Percentiles rank a stretch among this genome's conserved stretches.
These are phyloP conservation scores for Tilletia setariae DNA, from an alignment of 1,284 basidiomycete genomes.

Conservation along the genomic window DNA sequence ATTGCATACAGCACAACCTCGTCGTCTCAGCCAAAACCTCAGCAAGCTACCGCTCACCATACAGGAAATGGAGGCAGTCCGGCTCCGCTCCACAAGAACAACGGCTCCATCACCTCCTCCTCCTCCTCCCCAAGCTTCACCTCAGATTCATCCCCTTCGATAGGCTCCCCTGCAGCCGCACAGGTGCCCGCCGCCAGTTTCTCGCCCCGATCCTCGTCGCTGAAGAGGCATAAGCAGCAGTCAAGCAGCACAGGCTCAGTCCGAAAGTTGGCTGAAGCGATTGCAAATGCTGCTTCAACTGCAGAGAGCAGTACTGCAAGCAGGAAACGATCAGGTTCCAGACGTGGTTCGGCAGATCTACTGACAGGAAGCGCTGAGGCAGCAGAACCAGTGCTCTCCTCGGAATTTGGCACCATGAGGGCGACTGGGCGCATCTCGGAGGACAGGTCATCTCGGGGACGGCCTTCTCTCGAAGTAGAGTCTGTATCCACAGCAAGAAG, in stretches of 20 bases:
- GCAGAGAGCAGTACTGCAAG: too few species aligned
- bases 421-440: neutral
- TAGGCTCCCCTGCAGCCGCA: neutral
- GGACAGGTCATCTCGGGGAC: neutral
- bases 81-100: neutral
- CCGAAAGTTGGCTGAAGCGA: constrained; percentile 1
- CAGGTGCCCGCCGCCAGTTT: neutral
- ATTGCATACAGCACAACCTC: neutral
- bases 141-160: neutral
- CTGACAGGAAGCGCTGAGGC: neutral
- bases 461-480: too few species aligned
- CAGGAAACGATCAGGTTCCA: too few species aligned
- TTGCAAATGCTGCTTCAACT: neutral
- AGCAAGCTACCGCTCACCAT: too few species aligned
- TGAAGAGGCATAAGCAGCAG: neutral
- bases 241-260: constrained; percentile 2
- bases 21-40: too few species aligned
- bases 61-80: too few species aligned
- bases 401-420: too few species aligned
- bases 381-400: too few species aligned
- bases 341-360: neutral
- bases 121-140: neutral
- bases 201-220: neutral
- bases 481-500: too few species aligned
- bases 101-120: neutral